Evolutionary conservation across 2,329 filamentous ascomycete species (phyloP), one percentile per base, ranked within the genome.

Genomic region (Didymella exigua): DNA sequence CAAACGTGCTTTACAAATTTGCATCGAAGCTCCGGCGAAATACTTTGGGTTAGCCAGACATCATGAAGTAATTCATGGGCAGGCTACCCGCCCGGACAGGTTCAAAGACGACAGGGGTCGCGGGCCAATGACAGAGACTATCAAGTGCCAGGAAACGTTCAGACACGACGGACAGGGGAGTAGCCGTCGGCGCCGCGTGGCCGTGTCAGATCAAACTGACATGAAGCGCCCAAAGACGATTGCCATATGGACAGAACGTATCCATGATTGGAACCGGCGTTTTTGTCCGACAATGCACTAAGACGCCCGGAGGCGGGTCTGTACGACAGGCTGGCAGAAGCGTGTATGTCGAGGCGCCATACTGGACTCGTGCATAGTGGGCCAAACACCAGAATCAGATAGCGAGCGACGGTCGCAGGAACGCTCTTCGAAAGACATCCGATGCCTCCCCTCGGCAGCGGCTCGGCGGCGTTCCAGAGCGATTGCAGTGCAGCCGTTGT

Each of bases 131-230:
- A 38, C 30, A 31, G 8, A 38, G 21, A 40, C 37, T 26, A 33
- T 29, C 23, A 30, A 24, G 14, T 44, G 48, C 48, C 37, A 56
- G 48, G 30, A 55, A 50, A 36, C 46, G 26, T 56, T 53, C 23
- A 37, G 37, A 23, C 18, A 42, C 16, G 42, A 48, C 24, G 37
- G 18, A 40, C 49, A 47, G 40, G 52, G 56, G 60, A 60, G 53
- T 34, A 61, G 59, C 49, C 64, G 58, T 62, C 60, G 57, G 53
- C 60, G 68, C 67, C 62, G 68, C 67, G 66, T 68, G 63, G 63
- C 62, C 60, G 52, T 61, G 44, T 62, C 58, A 57, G 50, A 60
- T 55, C 44, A 56, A 51, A 47, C 54, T 59, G 59, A 61, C 58
- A 59, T 60, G 51, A 41, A 46, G 56, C 50, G 54, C 47, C 18